Evolutionary conservation across 163 green algal species (phyloP), one percentile per base, ranked within the genome.

Genomic region (Scenedesmus sp.): DNA sequence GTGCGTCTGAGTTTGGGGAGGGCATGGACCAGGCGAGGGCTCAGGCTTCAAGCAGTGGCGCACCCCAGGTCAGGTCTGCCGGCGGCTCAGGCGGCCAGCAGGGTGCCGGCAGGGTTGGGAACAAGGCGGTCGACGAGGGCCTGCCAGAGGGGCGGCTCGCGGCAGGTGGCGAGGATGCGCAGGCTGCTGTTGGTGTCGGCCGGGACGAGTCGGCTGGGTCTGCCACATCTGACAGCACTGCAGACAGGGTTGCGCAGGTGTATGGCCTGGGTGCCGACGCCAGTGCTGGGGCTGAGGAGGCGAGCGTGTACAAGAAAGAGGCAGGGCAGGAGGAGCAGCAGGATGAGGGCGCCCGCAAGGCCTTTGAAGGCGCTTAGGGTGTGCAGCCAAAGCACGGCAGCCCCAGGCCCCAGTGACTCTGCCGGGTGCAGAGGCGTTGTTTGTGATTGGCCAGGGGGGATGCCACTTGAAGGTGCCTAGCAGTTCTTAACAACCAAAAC

Each of bases 201-300:
- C 44, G 65, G 56, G 85, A 70, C 22, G 51, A 24, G 24, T 43
- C 73, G n/a, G 37, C 68, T 6, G 85, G 30, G 26, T 43, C 15
- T 7, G 22, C 35, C 5, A 89, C 85, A 35, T 83, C 85, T 49
- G 85, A 89, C 68, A 83, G 65, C 33, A 89, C 85, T 83, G 85
- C 85, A n/a, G 85, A 89, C 68, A 72, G 85, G 59, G 68, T 89
- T 33, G 85, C 85, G 2, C 43, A 83, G 85, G 40, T 68, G 0
- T 83, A 89, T 72, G 85, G 65, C 10, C 13, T 89, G 26, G 85
- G 85, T 1, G 13, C 42, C 40, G 85, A 83, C 12, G 85, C 85
- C n/a, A 72, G 61, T 16, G 33, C 24, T 72, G 85, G 85, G 26
- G 61, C 72, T 35, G 42, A 82, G 61, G 85, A 89, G 68, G 85